Evolutionary conservation across 2,329 filamentous ascomycete genomes (phyloP).

Genomic region (Emmonsia crescens): DNA sequence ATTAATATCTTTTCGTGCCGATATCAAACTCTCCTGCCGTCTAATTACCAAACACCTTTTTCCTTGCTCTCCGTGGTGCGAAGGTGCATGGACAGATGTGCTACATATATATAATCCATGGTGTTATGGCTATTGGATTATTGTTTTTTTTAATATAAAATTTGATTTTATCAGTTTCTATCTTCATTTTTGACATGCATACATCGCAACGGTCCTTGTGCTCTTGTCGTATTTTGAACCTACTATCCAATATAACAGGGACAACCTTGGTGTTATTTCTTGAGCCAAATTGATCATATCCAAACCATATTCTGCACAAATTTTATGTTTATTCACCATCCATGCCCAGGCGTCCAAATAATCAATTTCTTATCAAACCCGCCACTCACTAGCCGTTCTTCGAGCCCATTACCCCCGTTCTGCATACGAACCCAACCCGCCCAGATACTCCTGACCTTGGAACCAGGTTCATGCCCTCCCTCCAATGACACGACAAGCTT

Average conservation of each 20-base stretch:
- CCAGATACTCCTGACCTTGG: slow-evolving; percentile 50
- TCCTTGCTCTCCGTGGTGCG: slow-evolving; percentile 26
- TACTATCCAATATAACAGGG: background rate
- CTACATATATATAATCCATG: slow-evolving; percentile 24
- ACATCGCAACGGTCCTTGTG: background rate
- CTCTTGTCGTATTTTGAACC: background rate
- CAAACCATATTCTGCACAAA: background rate
- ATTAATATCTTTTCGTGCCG: slow-evolving; percentile 51
- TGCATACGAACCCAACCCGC: slow-evolving; percentile 35
- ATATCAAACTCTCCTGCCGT: slow-evolving; percentile 40
- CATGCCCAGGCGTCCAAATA: slow-evolving; percentile 39
- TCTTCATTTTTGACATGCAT: background rate
- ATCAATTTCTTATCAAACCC: slow-evolving; percentile 54
- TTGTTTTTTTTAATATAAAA: background rate
- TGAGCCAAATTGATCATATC: background rate
- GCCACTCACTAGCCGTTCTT: slow-evolving; percentile 50
- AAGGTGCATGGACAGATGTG: slow-evolving; percentile 39
- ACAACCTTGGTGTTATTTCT: background rate
- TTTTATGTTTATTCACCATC: background rate
- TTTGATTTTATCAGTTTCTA: background rate
- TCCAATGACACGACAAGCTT: slow-evolving; percentile 43
- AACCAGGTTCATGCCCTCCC: slow-evolving; percentile 44
- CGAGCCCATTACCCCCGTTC: slow-evolving; percentile 19
- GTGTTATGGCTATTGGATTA: background rate
- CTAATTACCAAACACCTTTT: slow-evolving; percentile 41